Conservation (phyloP, 192 early-diverging fungal species). For the Radiomyces spectabilis region DNA sequence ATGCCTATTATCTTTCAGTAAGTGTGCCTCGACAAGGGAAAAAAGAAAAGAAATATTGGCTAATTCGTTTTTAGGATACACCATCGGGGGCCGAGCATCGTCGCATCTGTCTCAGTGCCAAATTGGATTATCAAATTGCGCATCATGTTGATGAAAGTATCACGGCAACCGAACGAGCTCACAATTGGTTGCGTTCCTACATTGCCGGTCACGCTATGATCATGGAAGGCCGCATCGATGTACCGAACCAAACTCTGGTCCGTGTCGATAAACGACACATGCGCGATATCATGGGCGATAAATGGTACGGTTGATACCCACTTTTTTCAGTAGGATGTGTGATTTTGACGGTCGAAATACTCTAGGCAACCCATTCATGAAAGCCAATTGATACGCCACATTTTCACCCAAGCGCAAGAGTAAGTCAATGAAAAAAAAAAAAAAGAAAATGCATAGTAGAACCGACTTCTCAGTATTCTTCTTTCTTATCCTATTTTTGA, state of each 20-base stretch:
- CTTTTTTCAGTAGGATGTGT: not conserved
- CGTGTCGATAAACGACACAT: slow-evolving; percentile 17
- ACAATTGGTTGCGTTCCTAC: slow-evolving; percentile 24
- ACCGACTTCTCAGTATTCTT: not conserved
- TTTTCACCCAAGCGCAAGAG: slow-evolving; percentile 19
- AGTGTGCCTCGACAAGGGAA: not conserved
- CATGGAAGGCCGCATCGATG: slow-evolving; percentile 24
- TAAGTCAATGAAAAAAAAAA: too few relatives aligned
- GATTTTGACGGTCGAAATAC: not conserved
- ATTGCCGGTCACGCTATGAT: slow-evolving; percentile 23
- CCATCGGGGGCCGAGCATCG: slow-evolving; percentile 1
- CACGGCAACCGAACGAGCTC: slow-evolving; percentile 17
- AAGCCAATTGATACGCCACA: slow-evolving; percentile 18
- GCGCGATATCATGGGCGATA: slow-evolving; percentile 25
- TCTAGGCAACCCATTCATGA: slow-evolving; percentile 17
- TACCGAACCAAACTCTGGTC: slow-evolving; percentile 10
- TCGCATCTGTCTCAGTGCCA: slow-evolving; percentile 16
- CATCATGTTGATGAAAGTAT: slow-evolving; percentile 14
- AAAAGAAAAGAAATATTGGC: not conserved
- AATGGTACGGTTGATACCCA: slow-evolving; percentile 15
- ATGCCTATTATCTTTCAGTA: slow-evolving; percentile 4
- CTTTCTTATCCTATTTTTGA: not conserved
- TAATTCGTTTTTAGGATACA: not conserved
- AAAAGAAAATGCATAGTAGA: too few relatives aligned
- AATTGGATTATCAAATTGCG: slow-evolving; percentile 29